Evolutionary conservation across 1,284 basidiomycete genomes (phyloP).

Genomic region (Meira nashicola): DNA sequence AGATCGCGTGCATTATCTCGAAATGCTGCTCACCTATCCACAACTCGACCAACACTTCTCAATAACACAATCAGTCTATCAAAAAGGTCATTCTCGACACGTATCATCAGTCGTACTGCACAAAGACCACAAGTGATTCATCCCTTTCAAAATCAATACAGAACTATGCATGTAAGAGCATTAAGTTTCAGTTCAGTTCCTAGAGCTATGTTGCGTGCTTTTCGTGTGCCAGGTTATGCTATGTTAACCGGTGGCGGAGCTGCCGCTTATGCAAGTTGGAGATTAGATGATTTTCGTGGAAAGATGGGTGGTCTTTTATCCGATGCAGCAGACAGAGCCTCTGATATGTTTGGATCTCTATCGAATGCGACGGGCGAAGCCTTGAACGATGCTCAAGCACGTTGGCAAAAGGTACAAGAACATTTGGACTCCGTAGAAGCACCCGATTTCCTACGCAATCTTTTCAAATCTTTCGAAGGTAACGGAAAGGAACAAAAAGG

Average conservation of each 20-base stretch:
- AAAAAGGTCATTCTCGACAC: neutral
- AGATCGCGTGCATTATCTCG: neutral
- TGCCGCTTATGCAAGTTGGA: constrained; percentile 49
- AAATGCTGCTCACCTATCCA: too few species aligned
- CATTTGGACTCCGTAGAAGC: constrained; percentile 3
- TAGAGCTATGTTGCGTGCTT: constrained; percentile 34
- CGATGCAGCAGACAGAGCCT: constrained; percentile 21
- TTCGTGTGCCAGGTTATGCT: constrained; percentile 42
- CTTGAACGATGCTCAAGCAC: constrained; percentile 16
- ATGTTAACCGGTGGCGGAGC: constrained; percentile 42
- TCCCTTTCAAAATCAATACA: neutral
- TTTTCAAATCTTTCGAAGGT: constrained; percentile 3
- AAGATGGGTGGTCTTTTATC: constrained; percentile 24
- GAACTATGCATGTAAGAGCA: constrained; percentile 40
- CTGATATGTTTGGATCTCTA: constrained; percentile 9
- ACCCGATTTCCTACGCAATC: constrained; percentile 6
- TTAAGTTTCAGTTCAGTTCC: constrained; percentile 48
- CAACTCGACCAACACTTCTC: neutral
- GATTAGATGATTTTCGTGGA: constrained; percentile 42
- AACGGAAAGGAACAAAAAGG: constrained; percentile 8
- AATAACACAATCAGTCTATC: neutral
- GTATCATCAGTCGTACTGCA: neutral
- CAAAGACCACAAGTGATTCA: neutral
- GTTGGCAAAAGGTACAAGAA: constrained; percentile 14
- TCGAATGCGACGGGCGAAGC: constrained; percentile 4